Percentiles rank a stretch among this genome's conserved stretches.
Conservation (phyloP, 352 stramenopile genomes). For the Globisporangium paddicum region DNA sequence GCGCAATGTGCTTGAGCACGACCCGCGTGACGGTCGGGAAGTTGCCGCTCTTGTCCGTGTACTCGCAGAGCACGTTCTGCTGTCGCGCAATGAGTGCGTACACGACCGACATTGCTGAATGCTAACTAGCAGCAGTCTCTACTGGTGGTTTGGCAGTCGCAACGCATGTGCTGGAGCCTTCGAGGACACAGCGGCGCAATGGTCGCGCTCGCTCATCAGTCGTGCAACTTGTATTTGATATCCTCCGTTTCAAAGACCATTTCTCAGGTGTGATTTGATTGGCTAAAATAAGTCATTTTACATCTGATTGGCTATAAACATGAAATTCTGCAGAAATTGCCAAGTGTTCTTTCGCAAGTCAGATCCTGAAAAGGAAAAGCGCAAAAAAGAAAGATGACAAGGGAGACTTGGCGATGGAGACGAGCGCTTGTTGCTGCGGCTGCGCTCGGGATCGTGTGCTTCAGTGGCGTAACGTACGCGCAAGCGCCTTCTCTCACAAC, state of each 20-base stretch:
- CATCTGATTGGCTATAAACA: background rate
- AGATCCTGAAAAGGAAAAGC: constrained; percentile 1
- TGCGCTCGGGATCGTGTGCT: background rate
- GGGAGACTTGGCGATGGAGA: background rate
- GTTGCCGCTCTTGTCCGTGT: constrained; percentile 71
- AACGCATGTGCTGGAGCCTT: constrained; percentile 1
- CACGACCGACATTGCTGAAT: constrained; percentile 60
- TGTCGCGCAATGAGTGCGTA: constrained; percentile 67
- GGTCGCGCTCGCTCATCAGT: constrained; percentile 3
- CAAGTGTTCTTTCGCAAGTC: background rate
- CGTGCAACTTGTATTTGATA: background rate
- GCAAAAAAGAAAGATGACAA: background rate
- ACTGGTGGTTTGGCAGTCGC: constrained; percentile 2
- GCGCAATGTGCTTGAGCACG: constrained; percentile 64
- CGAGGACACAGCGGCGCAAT: constrained; percentile 1
- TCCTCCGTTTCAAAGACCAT: constrained; percentile 6
- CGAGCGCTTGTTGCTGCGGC: background rate
- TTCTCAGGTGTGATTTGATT: background rate
- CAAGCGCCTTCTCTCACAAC: background rate
- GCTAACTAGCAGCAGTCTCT: background rate
- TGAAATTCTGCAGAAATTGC: too few relatives aligned
- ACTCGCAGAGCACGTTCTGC: constrained; percentile 76
- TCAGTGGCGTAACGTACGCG: background rate
- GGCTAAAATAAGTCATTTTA: background rate
- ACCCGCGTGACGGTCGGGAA: constrained; percentile 70